These are phyloP conservation scores for Alternaria conjuncta DNA, from an alignment of 2,329 filamentous ascomycete genomes.

Conservation along the genomic window DNA sequence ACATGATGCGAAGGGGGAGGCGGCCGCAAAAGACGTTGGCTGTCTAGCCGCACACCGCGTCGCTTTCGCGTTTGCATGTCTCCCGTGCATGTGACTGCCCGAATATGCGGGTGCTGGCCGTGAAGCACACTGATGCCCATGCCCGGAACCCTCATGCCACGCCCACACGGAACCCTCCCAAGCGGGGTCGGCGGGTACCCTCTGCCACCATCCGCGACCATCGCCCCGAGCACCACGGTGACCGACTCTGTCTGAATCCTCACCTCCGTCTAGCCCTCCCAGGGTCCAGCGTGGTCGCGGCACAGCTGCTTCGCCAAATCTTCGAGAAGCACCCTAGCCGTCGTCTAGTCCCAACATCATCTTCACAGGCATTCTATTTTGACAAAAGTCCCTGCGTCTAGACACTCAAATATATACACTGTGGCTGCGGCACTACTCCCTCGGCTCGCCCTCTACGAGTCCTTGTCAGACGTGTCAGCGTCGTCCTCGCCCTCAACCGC, in stretches of 20 bases:
- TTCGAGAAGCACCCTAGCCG: constrained; percentile 37
- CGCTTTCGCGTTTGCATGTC: background rate
- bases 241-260: background rate
- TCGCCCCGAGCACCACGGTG: background rate
- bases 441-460: constrained; percentile 37
- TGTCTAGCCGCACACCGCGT: background rate
- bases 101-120: constrained; percentile 13
- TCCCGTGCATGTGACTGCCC: constrained; percentile 17
- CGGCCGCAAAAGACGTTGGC: constrained; percentile 1
- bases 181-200: constrained; percentile 13
- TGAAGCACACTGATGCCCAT: background rate
- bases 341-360: constrained; percentile 18
- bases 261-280: background rate
- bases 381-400: constrained; percentile 19
- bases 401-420: constrained; percentile 2
- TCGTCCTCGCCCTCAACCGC: constrained; percentile 69
- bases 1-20: constrained; percentile 1
- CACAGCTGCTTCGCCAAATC: constrained; percentile 31
- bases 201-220: constrained; percentile 4
- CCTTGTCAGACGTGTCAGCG: constrained; percentile 47
- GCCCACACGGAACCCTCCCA: background rate
- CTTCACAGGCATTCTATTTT: constrained; percentile 22
- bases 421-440: background rate
- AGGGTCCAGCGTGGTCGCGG: constrained; percentile 10
- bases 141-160: background rate